Base-by-base conservation (phyloP, 164 flowering plant species). In the Annona squamosa region DNA sequence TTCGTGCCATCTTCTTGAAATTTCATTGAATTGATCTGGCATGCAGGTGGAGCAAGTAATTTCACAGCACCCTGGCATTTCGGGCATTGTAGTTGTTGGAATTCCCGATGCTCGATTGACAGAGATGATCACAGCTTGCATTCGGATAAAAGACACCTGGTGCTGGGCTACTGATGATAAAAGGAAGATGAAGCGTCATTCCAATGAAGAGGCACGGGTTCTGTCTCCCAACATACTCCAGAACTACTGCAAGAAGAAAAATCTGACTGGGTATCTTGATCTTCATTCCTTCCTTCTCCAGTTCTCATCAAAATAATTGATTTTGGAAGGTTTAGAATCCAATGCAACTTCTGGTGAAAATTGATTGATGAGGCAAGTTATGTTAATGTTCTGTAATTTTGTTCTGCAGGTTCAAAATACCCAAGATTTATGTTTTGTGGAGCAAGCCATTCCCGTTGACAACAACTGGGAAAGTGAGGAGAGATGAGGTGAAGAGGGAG, bases 101-200 rank as follows among this genome's bases (percentile, higher is more conserved):
- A 70, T 89, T 70, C 91, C 92, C 26, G 84, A 94, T 65, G 63
- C 79, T 47, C 90, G 94, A 46, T 70, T 92, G 17, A 77, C 89
- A 17, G 97, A 94, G 84, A 89, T 84, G 90, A 94, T 89, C 13
- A 82, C 84, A 46, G 97, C 89, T 18, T 94, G 99, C 79, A 64
- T 91, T 79, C 82, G 74, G 69, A 17, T 87, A 10, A 81, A 72
- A 72, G 84, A 84, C 42, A 76, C 79, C 13, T 92, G 97, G 97
- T 69, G 17, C 18, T 94, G 99, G 99, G 52, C 65, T 16, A 52
- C 59, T 12, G 79, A 85, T 65, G 73, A 9, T 3, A 70, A 57
- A 41, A 70, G 77, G 6, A 43, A 48, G n/a, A 19, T 16, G 26
- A 13, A 37, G 0, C 42, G 43, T 16, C 56, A 48, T 42, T 68